Evolutionary conservation across 2,329 filamentous ascomycete species (phyloP), one percentile per base, ranked within the genome.

Genomic region (Davidsoniella australis): DNA sequence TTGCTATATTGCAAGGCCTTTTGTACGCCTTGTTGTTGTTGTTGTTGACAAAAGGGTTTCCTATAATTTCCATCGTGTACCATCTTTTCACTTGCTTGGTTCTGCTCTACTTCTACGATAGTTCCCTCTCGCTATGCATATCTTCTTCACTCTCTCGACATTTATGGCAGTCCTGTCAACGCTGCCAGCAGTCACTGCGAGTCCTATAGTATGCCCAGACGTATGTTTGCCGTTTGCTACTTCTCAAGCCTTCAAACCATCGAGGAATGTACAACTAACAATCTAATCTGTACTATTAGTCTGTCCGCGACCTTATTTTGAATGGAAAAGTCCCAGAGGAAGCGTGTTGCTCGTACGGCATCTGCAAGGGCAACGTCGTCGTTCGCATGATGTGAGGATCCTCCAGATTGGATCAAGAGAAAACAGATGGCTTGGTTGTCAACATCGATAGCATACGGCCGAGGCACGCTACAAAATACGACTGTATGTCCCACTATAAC

Each of bases 331-430:
- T 70, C 52, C 63, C 65, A 17, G 64, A 69, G n/a, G 67, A 71
- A 24, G 66, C 61, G 10, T 75, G 72, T 59, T 75, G 72, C 58
- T 68, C 68, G n/a, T 73, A 74, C 54, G 71, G 72, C 45, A 61
- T 61, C 33, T 75, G 71, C 60, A 68, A 69, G 49, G 66, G 66
- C 48, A 66, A 71, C 52, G 67, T 73, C 44, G 67, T 73, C 41
- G 57, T 71, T 47, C 63, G 64, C 8, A 69, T 71, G 58, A 64
- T 62, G 48, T 64, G 58, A 57, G 56, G 56, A 20, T 12, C 3
- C 14, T 24, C 29, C 33, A 9, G 42, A 33, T 17, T 39, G 8
- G 8, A 18, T 9, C 29, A 9, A 33, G 29, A 33, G 29, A 33
- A 33, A 33, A 33, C 29, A 33, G 29, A 33, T 12, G n/a, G 20